Evolutionary conservation across 805 yeast species (phyloP), one percentile per base, ranked within the genome.

Genomic region (Saturnispora diversa): DNA sequence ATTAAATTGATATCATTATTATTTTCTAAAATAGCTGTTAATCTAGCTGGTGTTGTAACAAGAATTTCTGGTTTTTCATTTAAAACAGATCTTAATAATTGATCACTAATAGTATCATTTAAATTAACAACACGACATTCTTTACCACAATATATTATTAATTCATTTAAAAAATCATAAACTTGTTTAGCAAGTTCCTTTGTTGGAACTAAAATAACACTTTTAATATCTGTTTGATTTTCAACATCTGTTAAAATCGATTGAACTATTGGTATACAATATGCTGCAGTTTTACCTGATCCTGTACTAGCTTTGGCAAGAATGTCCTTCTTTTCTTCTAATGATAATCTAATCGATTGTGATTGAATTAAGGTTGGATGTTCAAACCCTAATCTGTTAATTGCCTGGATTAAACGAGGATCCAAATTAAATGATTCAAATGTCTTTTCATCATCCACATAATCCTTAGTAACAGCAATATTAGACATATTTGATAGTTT

Each of bases 231-330:
- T 16, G 51, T 56, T 20, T 50, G 48, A 29, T 51, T 58, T 25
- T 39, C 58, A 44, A 51, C 63, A 31, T 64, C 65, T 17, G 67
- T 64, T 44, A 90, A 65, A 30, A 92, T 73, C 30, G 77, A 72
- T 59, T 92, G 94, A 30, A 92, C 60, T 13, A 92, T 80, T 6
- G 98, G 98, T 36, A 90, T 72, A 47, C 81, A 63, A 57, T 90
- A 90, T 1, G 97, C 94, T 9, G 85, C 84, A 0, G 97, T 90
- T 61, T 90, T 90, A 49, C 97, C 97, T 7, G 95, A 83, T 4
- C 98, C 98, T 0, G 98, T 90, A 20, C 85, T 77, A 6, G 97
- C 96, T 56, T 84, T 80, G 28, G 97, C 97, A 35, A 90, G 81
- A 48, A 90, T 82, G 58, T 90, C 97, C 64, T 87, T 80, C 56